Conservation (phyloP, 768 basidiomycete genomes). For the Rhizopogon sp. region DNA sequence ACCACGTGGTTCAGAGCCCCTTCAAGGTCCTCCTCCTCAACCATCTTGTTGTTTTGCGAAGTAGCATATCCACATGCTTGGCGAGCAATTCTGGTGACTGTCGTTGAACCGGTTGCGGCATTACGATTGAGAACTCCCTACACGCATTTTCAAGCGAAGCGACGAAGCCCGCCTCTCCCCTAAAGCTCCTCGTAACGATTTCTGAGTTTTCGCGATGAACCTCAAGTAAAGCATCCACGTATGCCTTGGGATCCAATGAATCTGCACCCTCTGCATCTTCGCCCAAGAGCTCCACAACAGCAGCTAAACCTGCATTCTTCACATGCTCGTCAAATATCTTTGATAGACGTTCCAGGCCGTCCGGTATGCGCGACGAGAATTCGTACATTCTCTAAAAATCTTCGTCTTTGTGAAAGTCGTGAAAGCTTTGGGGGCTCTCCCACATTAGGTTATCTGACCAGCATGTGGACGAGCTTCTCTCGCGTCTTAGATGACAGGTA, state of each 20-base stretch:
- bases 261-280: slow-evolving; percentile 53
- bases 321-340: slow-evolving; percentile 95
- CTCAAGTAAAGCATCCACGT: slow-evolving; percentile 87
- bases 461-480: slow-evolving; percentile 74
- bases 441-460: slow-evolving; percentile 88
- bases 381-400: slow-evolving; percentile 95
- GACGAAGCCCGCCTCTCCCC: slow-evolving; percentile 90
- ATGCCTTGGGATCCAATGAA: slow-evolving; percentile 83
- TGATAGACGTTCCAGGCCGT: slow-evolving; percentile 85
- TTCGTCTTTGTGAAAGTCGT: slow-evolving; percentile 92
- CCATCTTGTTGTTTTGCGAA: slow-evolving; percentile 95
- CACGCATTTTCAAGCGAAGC: slow-evolving; percentile 94
- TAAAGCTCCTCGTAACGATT: slow-evolving; percentile 83
- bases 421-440: slow-evolving; percentile 85
- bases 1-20: slow-evolving; percentile 88
- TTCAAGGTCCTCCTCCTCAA: slow-evolving; percentile 89
- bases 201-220: slow-evolving; percentile 91
- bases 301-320: slow-evolving; percentile 80
- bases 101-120: slow-evolving; percentile 78
- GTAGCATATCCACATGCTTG: slow-evolving; percentile 82
- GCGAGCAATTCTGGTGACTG: slow-evolving; percentile 91
- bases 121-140: slow-evolving; percentile 92
- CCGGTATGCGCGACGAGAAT: slow-evolving; percentile 80
- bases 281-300: slow-evolving; percentile 66
- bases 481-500: slow-evolving; percentile 88